Conservation (phyloP, 129 eudicot genomes). For the Chrysanthemum lavandulifolium region DNA sequence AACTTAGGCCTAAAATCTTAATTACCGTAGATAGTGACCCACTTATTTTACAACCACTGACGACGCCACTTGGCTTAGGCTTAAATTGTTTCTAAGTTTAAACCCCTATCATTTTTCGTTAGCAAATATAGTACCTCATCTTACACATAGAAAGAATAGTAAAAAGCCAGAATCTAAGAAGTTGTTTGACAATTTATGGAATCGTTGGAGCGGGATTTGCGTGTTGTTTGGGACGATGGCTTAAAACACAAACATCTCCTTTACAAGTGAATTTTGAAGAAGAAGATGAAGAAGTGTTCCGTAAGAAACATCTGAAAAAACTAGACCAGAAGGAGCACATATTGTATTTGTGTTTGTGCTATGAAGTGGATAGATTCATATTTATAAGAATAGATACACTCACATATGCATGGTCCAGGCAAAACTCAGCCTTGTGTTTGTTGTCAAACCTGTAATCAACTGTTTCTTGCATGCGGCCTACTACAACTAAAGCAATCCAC, state of each 20-base stretch:
- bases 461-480: conserved; percentile 2
- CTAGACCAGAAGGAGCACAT: conserved; percentile 6
- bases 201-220: not conserved
- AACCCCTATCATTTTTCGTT: no score
- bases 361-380: not conserved
- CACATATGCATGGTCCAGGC: not conserved
- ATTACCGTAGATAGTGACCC: no score
- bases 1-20: no score
- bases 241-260: conserved; percentile 15
- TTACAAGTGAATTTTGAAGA: conserved; percentile 9
- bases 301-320: conserved; percentile 10
- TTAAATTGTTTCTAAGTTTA: no score
- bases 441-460: not conserved
- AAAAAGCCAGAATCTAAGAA: no score
- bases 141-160: no score
- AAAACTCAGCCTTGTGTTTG: conserved; percentile 8
- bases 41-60: no score
- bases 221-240: not conserved
- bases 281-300: not conserved
- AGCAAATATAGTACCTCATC: no score
- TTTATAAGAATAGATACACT: no score
- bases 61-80: no score
- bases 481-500: not conserved
- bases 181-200: not conserved
- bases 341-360: not conserved